These are phyloP conservation scores for Claviceps monticola DNA, from an alignment of 2,329 filamentous ascomycete genomes.

Conservation along the genomic window DNA sequence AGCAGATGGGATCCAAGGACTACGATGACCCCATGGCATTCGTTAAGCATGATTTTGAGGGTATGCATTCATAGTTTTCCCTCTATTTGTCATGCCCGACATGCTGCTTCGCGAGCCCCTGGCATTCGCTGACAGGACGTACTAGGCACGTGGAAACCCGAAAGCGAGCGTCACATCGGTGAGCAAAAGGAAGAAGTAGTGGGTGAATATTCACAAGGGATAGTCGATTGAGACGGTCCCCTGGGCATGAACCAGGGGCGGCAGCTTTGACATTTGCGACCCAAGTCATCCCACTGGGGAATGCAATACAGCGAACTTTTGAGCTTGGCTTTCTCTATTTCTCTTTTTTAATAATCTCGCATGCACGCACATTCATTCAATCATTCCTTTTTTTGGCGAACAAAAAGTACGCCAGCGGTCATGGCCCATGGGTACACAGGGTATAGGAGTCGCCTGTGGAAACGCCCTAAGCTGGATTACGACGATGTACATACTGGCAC, in stretches of 20 bases:
- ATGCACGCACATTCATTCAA: not conserved
- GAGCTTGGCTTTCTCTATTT: not conserved
- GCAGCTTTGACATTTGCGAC: not conserved
- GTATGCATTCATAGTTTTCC: conserved; percentile 32
- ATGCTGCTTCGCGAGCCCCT: not conserved
- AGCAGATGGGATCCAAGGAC: conserved; percentile 83
- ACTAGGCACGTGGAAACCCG: conserved; percentile 63
- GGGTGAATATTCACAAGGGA: not conserved
- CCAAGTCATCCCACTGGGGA: not conserved
- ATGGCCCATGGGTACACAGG: not conserved
- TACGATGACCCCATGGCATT: conserved; percentile 91
- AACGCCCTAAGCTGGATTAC: not conserved
- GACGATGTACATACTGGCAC: not conserved
- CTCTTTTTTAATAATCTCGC: not conserved
- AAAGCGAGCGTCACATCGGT: conserved; percentile 56
- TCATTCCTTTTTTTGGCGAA: not conserved
- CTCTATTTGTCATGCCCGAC: not conserved
- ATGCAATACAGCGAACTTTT: not conserved
- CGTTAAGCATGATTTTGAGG: conserved; percentile 93
- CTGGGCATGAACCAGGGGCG: too few species aligned
- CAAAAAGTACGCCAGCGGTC: not conserved
- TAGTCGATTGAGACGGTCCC: not conserved
- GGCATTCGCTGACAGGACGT: conserved; percentile 9
- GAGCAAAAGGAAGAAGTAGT: conserved; percentile 18
- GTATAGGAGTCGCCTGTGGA: not conserved